Conservation (phyloP, 495 filamentous ascomycete species). For the Pseudomonodictys pantanalensis region DNA sequence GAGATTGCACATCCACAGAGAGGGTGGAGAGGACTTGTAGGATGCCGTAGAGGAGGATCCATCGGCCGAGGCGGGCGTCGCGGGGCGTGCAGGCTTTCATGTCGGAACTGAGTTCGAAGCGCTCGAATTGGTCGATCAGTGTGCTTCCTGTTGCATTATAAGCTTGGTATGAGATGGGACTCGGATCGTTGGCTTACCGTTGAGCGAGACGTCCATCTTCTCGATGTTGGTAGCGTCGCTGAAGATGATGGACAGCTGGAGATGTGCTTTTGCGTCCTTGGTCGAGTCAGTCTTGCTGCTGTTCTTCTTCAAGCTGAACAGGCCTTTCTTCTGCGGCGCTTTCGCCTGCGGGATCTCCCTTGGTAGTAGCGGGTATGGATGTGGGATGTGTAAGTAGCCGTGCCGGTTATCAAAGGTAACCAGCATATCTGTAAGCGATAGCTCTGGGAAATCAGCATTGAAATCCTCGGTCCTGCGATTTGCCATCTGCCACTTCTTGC, state of each 20-base stretch:
- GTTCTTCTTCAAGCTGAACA: conserved; percentile 32
- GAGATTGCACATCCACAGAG: conserved; percentile 61
- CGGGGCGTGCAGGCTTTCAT: conserved; percentile 22
- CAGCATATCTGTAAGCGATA: conserved; percentile 66
- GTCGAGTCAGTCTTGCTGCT: conserved; percentile 31
- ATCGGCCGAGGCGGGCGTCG: conserved; percentile 37
- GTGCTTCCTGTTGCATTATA: conserved; percentile 36
- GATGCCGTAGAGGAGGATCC: conserved; percentile 39
- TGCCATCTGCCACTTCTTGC: conserved; percentile 61
- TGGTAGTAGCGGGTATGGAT: conserved; percentile 67
- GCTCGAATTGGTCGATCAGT: conserved; percentile 61
- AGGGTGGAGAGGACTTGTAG: conserved; percentile 58
- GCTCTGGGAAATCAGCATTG: conserved; percentile 56
- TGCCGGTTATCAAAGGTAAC: conserved; percentile 63
- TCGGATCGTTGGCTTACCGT: no score
- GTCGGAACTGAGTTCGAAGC: conserved; percentile 56
- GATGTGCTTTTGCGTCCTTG: conserved; percentile 33
- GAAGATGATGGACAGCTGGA: conserved; percentile 50
- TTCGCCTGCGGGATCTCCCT: conserved; percentile 35
- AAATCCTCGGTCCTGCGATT: conserved; percentile 51
- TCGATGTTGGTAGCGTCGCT: conserved; percentile 68
- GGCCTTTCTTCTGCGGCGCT: conserved; percentile 38
- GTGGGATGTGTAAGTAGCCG: conserved; percentile 63
- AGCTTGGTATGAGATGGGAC: conserved; percentile 10
- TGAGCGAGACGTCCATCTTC: conserved; percentile 54